Evolutionary conservation across 352 stramenopile genomes (phyloP).

Genomic region (Halophytophthora batemanensis): DNA sequence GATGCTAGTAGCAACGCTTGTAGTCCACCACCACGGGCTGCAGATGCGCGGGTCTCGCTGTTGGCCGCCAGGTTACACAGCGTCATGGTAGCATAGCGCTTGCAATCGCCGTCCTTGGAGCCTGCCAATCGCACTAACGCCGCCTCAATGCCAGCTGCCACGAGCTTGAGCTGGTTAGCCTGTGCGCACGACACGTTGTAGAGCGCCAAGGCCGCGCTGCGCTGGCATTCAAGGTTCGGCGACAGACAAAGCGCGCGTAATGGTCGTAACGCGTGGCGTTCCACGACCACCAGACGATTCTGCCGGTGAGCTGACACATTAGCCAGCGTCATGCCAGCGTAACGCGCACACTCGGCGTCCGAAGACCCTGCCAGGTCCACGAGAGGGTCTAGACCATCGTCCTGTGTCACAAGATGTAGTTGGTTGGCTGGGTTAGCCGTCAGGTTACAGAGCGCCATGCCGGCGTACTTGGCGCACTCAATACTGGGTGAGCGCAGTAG

Average conservation of each 20-base stretch:
- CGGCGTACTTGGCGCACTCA: conserved; percentile 83
- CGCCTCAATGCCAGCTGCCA: conserved; percentile 84
- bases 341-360: conserved; percentile 82
- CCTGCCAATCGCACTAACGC: conserved; percentile 85
- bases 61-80: conserved; percentile 96
- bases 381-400: conserved; percentile 66
- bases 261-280: conserved; percentile 72
- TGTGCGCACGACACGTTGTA: conserved; percentile 95
- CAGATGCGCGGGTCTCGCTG: conserved; percentile 82
- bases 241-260: conserved; percentile 81
- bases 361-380: conserved; percentile 72
- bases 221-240: conserved; percentile 87
- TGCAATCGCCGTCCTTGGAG: conserved; percentile 90
- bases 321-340: conserved; percentile 92
- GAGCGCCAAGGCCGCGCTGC: conserved; percentile 87
- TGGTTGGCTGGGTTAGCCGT: conserved; percentile 91
- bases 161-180: conserved; percentile 88
- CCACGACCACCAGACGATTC: conserved; percentile 88
- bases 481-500: conserved; percentile 43
- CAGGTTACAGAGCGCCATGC: conserved; percentile 96
- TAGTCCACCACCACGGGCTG: conserved; percentile 87
- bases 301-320: conserved; percentile 91
- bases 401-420: conserved; percentile 80
- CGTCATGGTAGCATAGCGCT: conserved; percentile 93
- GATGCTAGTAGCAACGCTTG: conserved; percentile 87